Conservation (phyloP, 2,329 filamentous ascomycete species). For the Nannizziopsis arthrosporioides region DNA sequence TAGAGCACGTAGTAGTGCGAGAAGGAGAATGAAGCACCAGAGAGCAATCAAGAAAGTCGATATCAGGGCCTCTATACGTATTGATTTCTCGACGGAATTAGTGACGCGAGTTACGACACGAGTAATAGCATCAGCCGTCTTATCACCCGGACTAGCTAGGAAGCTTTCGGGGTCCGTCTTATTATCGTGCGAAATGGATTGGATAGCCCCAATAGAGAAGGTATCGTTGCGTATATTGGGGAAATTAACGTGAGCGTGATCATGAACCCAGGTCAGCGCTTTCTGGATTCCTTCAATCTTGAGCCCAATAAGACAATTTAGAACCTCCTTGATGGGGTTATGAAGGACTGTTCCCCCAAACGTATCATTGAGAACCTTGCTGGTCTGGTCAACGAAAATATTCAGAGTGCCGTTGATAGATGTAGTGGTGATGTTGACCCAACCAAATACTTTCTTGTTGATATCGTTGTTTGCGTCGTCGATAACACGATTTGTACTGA, state of each 20-base stretch:
- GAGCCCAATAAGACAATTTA: slow-evolving; percentile 76
- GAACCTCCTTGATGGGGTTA: slow-evolving; percentile 63
- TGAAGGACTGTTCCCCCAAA: slow-evolving; percentile 76
- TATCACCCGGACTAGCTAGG: slow-evolving; percentile 61
- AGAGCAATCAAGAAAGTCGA: slow-evolving; percentile 60
- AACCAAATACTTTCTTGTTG: slow-evolving; percentile 74
- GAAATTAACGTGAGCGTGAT: slow-evolving; percentile 72
- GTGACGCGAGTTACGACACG: slow-evolving; percentile 61
- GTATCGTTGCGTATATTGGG: slow-evolving; percentile 67
- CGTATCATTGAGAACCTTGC: slow-evolving; percentile 57
- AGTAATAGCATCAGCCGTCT: slow-evolving; percentile 70
- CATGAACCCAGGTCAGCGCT: slow-evolving; percentile 84
- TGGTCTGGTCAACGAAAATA: slow-evolving; percentile 66
- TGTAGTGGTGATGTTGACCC: slow-evolving; percentile 71
- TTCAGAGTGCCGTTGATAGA: slow-evolving; percentile 81
- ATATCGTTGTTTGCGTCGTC: slow-evolving; percentile 54
- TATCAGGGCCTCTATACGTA: slow-evolving; percentile 70
- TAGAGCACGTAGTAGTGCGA: slow-evolving; percentile 58
- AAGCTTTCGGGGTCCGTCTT: slow-evolving; percentile 53
- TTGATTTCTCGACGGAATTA: slow-evolving; percentile 51
- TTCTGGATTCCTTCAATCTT: slow-evolving; percentile 77
- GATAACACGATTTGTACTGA: slow-evolving; percentile 63
- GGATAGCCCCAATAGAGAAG: slow-evolving; percentile 66
- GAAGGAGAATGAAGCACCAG: slow-evolving; percentile 65
- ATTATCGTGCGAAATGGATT: slow-evolving; percentile 39